phyloP scores from a whole-genome alignment of 169 alveolate species.

The Plasmodium cynomolgi region DNA sequence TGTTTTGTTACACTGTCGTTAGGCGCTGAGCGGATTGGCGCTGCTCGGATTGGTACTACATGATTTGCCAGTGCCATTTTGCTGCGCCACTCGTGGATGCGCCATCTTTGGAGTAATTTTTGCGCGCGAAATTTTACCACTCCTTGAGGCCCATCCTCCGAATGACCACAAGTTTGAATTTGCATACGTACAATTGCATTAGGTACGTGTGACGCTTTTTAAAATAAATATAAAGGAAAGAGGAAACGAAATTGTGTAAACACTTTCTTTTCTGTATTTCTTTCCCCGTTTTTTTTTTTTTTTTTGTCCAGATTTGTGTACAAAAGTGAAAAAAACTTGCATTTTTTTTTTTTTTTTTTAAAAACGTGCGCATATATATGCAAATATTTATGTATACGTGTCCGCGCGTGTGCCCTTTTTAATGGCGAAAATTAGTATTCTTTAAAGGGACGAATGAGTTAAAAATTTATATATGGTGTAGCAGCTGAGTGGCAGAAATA shows the following conservation, averaged over 20 bases:
- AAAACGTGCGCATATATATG: background rate
- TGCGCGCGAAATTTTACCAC: background rate
- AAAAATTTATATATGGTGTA: background rate
- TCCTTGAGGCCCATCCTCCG: background rate
- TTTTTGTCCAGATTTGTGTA: background rate
- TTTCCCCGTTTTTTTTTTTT: background rate
- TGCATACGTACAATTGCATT: background rate
- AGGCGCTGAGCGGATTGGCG: background rate
- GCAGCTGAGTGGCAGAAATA: background rate
- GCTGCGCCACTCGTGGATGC: background rate
- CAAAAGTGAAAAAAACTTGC: constrained; percentile 1
- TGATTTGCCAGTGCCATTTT: background rate
- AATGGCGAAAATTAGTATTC: background rate
- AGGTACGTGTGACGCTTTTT: background rate
- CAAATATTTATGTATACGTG: background rate
- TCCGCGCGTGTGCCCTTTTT: background rate
- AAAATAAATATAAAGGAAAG: background rate
- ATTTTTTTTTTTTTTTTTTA: background rate
- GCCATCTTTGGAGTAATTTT: background rate
- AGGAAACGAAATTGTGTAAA: background rate
- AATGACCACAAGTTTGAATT: background rate
- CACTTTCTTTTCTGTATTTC: background rate
- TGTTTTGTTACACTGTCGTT: background rate
- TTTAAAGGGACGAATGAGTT: background rate
- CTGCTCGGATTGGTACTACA: background rate